Evolutionary conservation across 1,139 yeast genomes (phyloP), one percentile per base, ranked within the genome.

Genomic region (Debaryomyces coudertii): DNA sequence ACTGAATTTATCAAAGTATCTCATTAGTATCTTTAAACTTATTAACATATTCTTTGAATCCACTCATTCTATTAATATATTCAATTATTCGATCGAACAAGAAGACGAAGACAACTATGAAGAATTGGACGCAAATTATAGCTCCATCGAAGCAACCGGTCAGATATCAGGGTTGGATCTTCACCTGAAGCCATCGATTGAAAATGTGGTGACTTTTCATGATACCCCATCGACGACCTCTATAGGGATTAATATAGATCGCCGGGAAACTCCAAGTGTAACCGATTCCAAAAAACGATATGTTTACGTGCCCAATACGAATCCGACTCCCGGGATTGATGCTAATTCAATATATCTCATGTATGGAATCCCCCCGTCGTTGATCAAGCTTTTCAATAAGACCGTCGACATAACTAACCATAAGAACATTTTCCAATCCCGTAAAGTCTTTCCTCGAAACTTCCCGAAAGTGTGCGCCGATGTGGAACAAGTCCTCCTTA

Each of bases 401-500:
- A 66, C 73, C 1, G 68, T 79, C 6, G 73, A 69, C 42, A 60
- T 80, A 38, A 70, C 85, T 1, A 80, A 80, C 56, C 83, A 80
- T 54, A 76, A 78, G 54, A 72, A 76, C 44, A 72, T 77, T 44
- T 79, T 80, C 53, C 57, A 63, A 36, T 57, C 71, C n/a, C 68
- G 69, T 31, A 66, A 71, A 27, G 68, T 70, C n/a, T 71, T 68
- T 42, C 84, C 85, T 0, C 61, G 83, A 40, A 80, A 79, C 53
- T 80, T 79, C 55, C 84, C 84, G 3, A 69, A 70, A 47, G 65
- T 79, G 2, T 79, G 83, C 54, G 79, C 83, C 44, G 83, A 79
- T 42, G 56, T 75, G 5, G 83, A 79, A 52, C 83, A 79, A 47
- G 71, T 68, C 35, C 58, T 80, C 25, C 53, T 72, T 36, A 68